These are phyloP conservation scores for Funneliformis caledonium DNA, from an alignment of 371 early-diverging fungal genomes.

Conservation along the genomic window DNA sequence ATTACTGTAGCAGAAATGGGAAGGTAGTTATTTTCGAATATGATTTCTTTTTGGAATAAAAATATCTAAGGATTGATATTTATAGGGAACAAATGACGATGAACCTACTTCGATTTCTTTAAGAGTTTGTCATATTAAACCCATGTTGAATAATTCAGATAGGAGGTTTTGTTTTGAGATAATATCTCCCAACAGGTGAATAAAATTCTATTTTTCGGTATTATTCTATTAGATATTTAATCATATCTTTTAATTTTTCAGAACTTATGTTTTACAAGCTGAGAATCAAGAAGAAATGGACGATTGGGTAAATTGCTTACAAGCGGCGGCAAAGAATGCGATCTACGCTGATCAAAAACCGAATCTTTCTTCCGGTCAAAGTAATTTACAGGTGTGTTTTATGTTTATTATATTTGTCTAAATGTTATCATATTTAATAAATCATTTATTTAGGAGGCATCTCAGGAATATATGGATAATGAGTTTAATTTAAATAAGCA, in stretches of 20 bases:
- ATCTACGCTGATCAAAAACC: constrained; percentile 60
- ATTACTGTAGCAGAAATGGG: constrained; percentile 55
- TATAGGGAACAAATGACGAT: constrained; percentile 46
- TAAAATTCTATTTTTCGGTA: background rate
- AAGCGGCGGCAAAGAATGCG: constrained; percentile 71
- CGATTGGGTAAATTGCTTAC: constrained; percentile 81
- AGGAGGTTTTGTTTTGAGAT: constrained; percentile 86
- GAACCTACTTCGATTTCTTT: constrained; percentile 63
- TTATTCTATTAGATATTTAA: background rate
- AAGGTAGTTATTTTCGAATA: constrained; percentile 48
- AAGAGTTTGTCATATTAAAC: constrained; percentile 80
- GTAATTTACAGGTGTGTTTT: constrained; percentile 41
- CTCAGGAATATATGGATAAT: background rate
- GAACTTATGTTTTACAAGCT: constrained; percentile 79
- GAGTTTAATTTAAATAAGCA: background rate
- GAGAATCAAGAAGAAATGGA: constrained; percentile 76
- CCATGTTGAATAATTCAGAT: constrained; percentile 61
- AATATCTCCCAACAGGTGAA: constrained; percentile 77
- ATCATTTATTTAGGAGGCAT: background rate
- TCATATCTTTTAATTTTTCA: constrained; percentile 21
- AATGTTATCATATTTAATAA: background rate
- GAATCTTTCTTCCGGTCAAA: constrained; percentile 41
- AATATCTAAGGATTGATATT: background rate
- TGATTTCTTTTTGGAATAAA: background rate
- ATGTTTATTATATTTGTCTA: constrained; percentile 39